Conservation (phyloP, 1,139 yeast genomes). For the Nadsonia starkeyi-henricii region DNA sequence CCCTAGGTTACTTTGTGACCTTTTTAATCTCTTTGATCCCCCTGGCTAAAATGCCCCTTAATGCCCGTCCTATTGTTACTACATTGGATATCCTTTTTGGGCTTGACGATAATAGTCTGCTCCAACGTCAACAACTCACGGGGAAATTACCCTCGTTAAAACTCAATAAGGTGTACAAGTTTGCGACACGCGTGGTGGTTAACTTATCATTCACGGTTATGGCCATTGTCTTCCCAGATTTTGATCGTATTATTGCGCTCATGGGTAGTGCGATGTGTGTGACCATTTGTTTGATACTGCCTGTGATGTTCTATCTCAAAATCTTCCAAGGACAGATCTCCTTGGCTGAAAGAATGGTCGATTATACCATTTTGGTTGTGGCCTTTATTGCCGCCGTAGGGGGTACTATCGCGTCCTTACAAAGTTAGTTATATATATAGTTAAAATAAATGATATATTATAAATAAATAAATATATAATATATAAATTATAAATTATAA, state of each 20-base stretch:
- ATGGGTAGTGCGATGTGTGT: conserved; percentile 75
- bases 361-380: conserved; percentile 32
- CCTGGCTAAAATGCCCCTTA: conserved; percentile 73
- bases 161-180: conserved; percentile 6
- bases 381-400: conserved; percentile 18
- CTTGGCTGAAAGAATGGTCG: conserved; percentile 24
- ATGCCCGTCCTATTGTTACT: conserved; percentile 74
- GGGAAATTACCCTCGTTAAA: not conserved
- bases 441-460: too few species aligned
- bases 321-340: conserved; percentile 39
- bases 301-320: conserved; percentile 53
- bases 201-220: conserved; percentile 32
- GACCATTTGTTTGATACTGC: conserved; percentile 65
- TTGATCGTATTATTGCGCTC: conserved; percentile 72
- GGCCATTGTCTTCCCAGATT: conserved; percentile 54
- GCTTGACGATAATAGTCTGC: conserved; percentile 19
- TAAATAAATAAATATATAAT: too few species aligned
- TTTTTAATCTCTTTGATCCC: conserved; percentile 70
- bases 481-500: too few species aligned
- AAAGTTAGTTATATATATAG: not conserved
- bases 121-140: not conserved
- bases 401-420: conserved; percentile 21
- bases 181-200: conserved; percentile 25
- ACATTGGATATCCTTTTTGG: conserved; percentile 40
- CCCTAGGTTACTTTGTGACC: conserved; percentile 51